These are phyloP conservation scores for Lachnellula occidentalis DNA, from an alignment of 2,329 filamentous ascomycete genomes.

Conservation along the genomic window DNA sequence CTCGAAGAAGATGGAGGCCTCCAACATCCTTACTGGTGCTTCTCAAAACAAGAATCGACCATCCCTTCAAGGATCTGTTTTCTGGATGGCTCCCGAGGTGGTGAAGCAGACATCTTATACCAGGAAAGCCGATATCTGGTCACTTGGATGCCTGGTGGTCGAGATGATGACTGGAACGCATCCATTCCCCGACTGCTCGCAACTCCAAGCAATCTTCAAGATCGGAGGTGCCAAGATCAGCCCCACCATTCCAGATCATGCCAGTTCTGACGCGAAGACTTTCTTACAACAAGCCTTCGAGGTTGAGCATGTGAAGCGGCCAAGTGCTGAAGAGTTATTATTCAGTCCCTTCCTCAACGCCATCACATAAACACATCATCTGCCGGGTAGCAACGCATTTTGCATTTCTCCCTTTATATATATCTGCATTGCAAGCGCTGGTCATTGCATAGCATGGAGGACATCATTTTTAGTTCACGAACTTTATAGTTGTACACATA, in stretches of 20 bases:
- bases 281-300: slow-evolving; percentile 92
- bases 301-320: slow-evolving; percentile 87
- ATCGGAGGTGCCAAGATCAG: slow-evolving; percentile 85
- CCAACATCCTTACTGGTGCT: slow-evolving; percentile 68
- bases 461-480: neutral
- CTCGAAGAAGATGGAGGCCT: slow-evolving; percentile 92
- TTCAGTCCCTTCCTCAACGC: slow-evolving; percentile 75
- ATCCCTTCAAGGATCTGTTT: slow-evolving; percentile 93
- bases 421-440: slow-evolving; percentile 20
- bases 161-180: slow-evolving; percentile 99
- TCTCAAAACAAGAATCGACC: slow-evolving; percentile 63
- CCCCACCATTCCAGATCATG: slow-evolving; percentile 81
- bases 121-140: slow-evolving; percentile 98
- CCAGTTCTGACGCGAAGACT: slow-evolving; percentile 74
- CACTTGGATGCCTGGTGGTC: slow-evolving; percentile 89
- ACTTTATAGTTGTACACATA: slow-evolving; percentile 10
- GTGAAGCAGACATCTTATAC: slow-evolving; percentile 98
- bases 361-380: slow-evolving; percentile 44
- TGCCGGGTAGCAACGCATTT: neutral
- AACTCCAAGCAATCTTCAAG: slow-evolving; percentile 97
- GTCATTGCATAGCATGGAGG: slow-evolving; percentile 20
- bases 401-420: slow-evolving; percentile 3
- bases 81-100: slow-evolving; percentile 99
- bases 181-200: slow-evolving; percentile 94
- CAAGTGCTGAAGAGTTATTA: slow-evolving; percentile 86